Percentiles rank a stretch among this genome's conserved stretches.
Conservation (phyloP, 1,284 basidiomycete genomes). For the Ustilago shanxiensis region DNA sequence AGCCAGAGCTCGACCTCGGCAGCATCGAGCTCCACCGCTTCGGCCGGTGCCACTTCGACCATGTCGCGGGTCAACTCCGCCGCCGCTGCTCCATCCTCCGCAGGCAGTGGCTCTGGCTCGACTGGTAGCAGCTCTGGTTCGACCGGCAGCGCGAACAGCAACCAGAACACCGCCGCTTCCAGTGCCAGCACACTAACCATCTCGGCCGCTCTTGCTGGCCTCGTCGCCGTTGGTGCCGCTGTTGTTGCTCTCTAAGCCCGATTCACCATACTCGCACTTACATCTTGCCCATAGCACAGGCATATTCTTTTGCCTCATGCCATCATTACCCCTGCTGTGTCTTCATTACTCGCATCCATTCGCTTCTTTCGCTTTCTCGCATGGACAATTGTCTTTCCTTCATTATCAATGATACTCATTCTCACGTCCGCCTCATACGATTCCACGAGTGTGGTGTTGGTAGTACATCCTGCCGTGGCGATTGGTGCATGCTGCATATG, state of each 20-base stretch:
- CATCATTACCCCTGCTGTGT: background rate
- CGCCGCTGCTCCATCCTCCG: constrained; percentile 3
- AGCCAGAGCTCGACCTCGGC: constrained; percentile 14
- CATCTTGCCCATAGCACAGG: background rate
- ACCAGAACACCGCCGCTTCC: constrained; percentile 32
- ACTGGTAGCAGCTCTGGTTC: constrained; percentile 10
- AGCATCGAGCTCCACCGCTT: background rate
- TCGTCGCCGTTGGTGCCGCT: constrained; percentile 33
- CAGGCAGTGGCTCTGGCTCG: too few relatives aligned
- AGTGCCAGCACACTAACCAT: constrained; percentile 22
- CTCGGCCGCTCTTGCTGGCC: constrained; percentile 23
- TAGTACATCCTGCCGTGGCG: background rate
- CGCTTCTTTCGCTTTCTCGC: constrained; percentile 30
- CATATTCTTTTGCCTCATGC: background rate
- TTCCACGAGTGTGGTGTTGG: background rate
- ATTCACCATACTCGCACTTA: background rate
- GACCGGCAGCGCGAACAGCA: constrained; percentile 9
- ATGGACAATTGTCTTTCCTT: constrained; percentile 29
- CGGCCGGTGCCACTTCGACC: constrained; percentile 7
- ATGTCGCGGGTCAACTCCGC: constrained; percentile 18
- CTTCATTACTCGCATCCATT: background rate
- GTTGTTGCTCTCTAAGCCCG: constrained; percentile 22
- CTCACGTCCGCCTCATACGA: background rate
- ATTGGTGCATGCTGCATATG: background rate
- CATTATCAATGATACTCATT: background rate